Evolutionary conservation across 495 filamentous ascomycete species (phyloP).

Genomic region (Aspergillus taichungensis): DNA sequence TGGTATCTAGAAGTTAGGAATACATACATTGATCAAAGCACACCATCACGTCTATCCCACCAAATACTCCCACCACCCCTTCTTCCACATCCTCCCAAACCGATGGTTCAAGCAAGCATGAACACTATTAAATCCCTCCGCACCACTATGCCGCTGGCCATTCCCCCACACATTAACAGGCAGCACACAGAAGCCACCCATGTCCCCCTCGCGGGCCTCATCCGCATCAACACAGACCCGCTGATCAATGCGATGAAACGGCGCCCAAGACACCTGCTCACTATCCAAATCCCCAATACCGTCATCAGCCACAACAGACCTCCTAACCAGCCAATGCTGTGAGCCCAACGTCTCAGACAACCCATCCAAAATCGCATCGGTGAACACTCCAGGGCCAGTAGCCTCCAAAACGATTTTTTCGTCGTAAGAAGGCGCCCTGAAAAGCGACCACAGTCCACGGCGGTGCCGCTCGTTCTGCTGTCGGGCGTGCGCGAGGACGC

Average conservation of each 20-base stretch:
- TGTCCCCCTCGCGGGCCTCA: constrained; percentile 14
- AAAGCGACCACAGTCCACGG: neutral
- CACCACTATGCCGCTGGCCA: constrained; percentile 34
- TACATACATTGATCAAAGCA: no score
- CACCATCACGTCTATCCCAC: constrained; percentile 11
- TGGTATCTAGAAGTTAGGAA: no score
- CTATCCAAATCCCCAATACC: constrained; percentile 17
- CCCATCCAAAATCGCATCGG: constrained; percentile 30
- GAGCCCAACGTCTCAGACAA: constrained; percentile 26
- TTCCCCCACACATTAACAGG: constrained; percentile 38
- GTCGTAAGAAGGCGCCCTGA: constrained; percentile 16
- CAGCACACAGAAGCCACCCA: constrained; percentile 32
- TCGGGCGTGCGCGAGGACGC: constrained; percentile 28
- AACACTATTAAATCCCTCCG: constrained; percentile 20
- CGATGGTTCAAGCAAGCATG: constrained; percentile 37
- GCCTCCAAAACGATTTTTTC: constrained; percentile 26
- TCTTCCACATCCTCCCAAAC: constrained; percentile 33
- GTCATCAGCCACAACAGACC: constrained; percentile 21
- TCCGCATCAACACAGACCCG: constrained; percentile 25
- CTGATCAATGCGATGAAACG: constrained; percentile 25
- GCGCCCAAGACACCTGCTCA: constrained; percentile 35
- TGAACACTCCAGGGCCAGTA: constrained; percentile 34
- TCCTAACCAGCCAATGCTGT: constrained; percentile 18
- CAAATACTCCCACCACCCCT: constrained; percentile 26
- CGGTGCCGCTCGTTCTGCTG: constrained; percentile 12